Base-by-base conservation (phyloP, 306 rosid species). In the Luffa acutangula region DNA sequence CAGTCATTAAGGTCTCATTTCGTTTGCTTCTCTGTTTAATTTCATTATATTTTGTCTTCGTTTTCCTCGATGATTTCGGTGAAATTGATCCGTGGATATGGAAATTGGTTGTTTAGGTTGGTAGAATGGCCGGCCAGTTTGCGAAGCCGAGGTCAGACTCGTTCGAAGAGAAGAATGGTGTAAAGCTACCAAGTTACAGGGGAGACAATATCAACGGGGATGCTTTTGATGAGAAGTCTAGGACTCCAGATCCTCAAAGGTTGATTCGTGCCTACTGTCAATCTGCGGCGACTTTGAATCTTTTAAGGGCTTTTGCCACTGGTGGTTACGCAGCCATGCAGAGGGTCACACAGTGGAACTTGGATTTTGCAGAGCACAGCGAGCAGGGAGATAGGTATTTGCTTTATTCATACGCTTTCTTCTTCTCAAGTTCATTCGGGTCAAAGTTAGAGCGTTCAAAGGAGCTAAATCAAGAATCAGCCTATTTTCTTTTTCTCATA, bases 241-340 rank as follows among this genome's bases (percentile, higher is more conserved):
- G 99, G 85, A 83, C 57, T 66, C 99, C 99, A 1, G 99, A 95
- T 89, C 99, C 99, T 4, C 90, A 95, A 83, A 90, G 99, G 89
- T 70, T 95, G 94, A 90, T 95, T 51, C 85, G 99, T 49, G 99
- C 99, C 17, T 95, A 95, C 80, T 92, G 99, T 81, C 99, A 95
- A 83, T 87, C 99, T 0, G 97, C 97, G 0, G 99, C 99, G 12
- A 95, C 99, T 36, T 83, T 95, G 43, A 95, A 95, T 82, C 97
- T 95, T 81, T 89, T 95, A 4, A 80, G 99, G 66, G 90, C 99
- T 63, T 95, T 95, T 81, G 97, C 99, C 9, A 95, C 99, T 0
- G 99, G 97, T 46, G 99, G 99, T 3, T 95, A 95, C 59, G 99
- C 99, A 52, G 97, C 97, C 81, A 95, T 95, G 97, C 99, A 93